Conservation (phyloP, 331 rosid genomes). For the Acacia pycnantha region DNA sequence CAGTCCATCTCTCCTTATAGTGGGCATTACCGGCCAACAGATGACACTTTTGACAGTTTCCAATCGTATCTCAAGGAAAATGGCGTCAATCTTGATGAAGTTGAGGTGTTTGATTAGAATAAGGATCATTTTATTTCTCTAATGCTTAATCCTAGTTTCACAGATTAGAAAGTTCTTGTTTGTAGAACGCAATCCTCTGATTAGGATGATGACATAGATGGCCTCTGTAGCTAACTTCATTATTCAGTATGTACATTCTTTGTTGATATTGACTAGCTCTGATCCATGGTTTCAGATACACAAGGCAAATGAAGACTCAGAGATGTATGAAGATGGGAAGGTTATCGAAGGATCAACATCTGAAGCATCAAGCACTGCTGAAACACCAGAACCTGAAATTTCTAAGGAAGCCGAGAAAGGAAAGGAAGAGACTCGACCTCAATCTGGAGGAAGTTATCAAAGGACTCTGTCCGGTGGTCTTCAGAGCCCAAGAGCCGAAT, state of each 20-base stretch:
- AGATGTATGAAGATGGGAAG: slow-evolving; percentile 44
- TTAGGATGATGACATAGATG: neutral
- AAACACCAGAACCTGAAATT: slow-evolving; percentile 12
- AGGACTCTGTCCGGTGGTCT: slow-evolving; percentile 96
- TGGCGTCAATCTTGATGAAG: slow-evolving; percentile 68
- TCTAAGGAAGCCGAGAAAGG: slow-evolving; percentile 34
- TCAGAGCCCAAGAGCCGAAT: slow-evolving; percentile 84
- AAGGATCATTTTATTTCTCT: neutral
- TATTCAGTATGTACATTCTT: neutral
- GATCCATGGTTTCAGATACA: slow-evolving; percentile 38
- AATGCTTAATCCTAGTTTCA: neutral
- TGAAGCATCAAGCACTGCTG: slow-evolving; percentile 15
- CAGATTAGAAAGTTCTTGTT: neutral
- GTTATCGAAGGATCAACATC: slow-evolving; percentile 7
- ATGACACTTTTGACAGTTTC: slow-evolving; percentile 65
- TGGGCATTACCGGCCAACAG: slow-evolving; percentile 93
- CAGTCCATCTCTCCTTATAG: slow-evolving; percentile 95
- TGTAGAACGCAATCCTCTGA: neutral
- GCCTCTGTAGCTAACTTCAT: neutral
- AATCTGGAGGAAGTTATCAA: slow-evolving; percentile 34
- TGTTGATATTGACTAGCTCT: neutral
- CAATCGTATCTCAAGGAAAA: slow-evolving; percentile 63
- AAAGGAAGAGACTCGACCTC: slow-evolving; percentile 30
- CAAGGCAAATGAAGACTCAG: slow-evolving; percentile 62
- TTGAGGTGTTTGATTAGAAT: slow-evolving; percentile 60